These are phyloP conservation scores for Echinosophora koreensis DNA, from an alignment of 306 rosid genomes.

Conservation along the genomic window DNA sequence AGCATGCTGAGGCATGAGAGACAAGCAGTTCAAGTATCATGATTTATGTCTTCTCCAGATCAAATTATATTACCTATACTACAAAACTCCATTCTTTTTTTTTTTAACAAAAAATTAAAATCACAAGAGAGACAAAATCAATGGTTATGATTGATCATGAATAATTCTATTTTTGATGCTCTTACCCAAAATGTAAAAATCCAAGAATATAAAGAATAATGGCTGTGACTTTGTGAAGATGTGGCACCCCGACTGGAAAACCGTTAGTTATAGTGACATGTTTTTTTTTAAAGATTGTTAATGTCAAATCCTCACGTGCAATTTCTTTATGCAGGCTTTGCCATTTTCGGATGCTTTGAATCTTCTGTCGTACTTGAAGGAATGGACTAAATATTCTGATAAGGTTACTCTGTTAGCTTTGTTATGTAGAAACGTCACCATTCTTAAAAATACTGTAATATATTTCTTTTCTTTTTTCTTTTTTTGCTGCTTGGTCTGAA, in stretches of 20 bases:
- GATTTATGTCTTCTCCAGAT: no score
- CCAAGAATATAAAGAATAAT: constrained; percentile 17
- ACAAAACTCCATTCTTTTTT: neutral
- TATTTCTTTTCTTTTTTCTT: neutral
- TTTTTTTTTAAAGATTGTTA: constrained; percentile 7
- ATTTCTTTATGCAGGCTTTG: constrained; percentile 72
- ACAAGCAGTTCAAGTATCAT: no score
- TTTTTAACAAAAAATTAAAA: neutral
- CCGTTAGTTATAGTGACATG: constrained; percentile 6
- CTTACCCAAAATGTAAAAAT: neutral
- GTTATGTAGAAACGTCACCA: constrained; percentile 17
- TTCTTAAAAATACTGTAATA: neutral
- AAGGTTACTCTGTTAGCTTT: constrained; percentile 62
- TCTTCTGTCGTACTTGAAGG: constrained; percentile 81
- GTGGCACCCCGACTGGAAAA: constrained; percentile 20
- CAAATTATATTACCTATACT: neutral
- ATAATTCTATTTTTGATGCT: neutral
- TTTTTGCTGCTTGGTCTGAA: constrained; percentile 9
- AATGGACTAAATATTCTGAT: constrained; percentile 82
- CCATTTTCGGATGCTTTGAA: constrained; percentile 92
- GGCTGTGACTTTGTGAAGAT: neutral
- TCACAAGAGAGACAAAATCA: neutral
- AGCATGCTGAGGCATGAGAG: constrained; percentile 2
- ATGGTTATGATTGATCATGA: neutral
- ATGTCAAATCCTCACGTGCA: constrained; percentile 27